Percentiles rank a stretch among this genome's conserved stretches.
phyloP scores from a whole-genome alignment of 164 flowering plant genomes.

The Sextonia rubra region DNA sequence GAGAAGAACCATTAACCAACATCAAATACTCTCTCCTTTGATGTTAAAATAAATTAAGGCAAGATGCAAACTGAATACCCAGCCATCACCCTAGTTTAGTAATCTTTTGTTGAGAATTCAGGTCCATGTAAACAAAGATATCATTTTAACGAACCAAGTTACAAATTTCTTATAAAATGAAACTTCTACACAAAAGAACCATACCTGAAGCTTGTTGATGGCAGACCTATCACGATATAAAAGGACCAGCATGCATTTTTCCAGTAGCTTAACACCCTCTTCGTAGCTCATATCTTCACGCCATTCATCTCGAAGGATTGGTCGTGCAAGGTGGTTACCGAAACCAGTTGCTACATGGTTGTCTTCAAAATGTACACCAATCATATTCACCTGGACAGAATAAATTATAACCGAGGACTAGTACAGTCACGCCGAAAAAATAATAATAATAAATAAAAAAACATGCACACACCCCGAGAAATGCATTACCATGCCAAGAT shows the following conservation, averaged over 20 bases:
- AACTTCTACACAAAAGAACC: background rate
- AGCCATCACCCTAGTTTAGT: too few relatives aligned
- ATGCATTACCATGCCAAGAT: slow-evolving; percentile 75
- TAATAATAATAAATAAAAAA: background rate
- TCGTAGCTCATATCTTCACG: slow-evolving; percentile 76
- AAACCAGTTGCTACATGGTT: slow-evolving; percentile 92
- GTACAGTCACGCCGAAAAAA: background rate
- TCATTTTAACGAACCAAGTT: too few relatives aligned
- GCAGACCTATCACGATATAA: slow-evolving; percentile 95
- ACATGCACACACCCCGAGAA: background rate
- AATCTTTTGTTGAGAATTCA: too few relatives aligned
- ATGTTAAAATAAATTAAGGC: too few relatives aligned
- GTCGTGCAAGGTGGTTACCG: slow-evolving; percentile 93
- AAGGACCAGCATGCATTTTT: slow-evolving; percentile 93
- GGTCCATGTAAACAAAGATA: too few relatives aligned
- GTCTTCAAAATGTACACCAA: slow-evolving; percentile 90
- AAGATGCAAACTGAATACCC: too few relatives aligned
- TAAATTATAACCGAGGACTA: background rate
- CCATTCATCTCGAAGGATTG: slow-evolving; percentile 92
- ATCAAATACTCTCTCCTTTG: too few relatives aligned
- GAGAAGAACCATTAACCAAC: too few relatives aligned
- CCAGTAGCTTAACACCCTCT: slow-evolving; percentile 83
- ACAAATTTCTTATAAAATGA: too few relatives aligned
- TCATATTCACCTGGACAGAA: slow-evolving; percentile 68
- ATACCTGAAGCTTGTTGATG: slow-evolving; percentile 90